Base-by-base conservation (phyloP, 2,329 filamentous ascomycete genomes). In the Aspergillus transmontanensis region DNA sequence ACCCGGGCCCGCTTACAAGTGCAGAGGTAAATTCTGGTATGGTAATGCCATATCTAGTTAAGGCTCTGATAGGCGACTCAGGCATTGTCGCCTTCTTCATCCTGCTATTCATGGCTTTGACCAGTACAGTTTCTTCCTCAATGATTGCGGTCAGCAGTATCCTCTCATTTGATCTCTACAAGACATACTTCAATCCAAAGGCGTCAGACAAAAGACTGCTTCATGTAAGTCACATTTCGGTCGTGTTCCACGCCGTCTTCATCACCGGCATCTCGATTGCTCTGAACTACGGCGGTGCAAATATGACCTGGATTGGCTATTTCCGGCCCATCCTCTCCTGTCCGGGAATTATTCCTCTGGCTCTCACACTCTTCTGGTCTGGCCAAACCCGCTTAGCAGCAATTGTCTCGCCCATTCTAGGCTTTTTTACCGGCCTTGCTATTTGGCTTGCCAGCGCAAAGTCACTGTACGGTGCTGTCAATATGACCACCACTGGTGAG, bases 131-230 rank as follows among this genome's bases (percentile, higher is more conserved):
- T 0, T 83, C 81, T 0, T 83, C 83, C 0, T 81, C 78, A 5
- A 81, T 84, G 76, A 84, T 85, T 55, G 83, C 83, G 1, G 82
- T 84, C 26, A 82, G 79, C 72, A 82, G 79, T 61, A 84, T 85
- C 50, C 71, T 84, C 9, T 82, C 81, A 6, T 80, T 83, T 57
- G 82, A 85, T 64, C 68, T 84, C n/a, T 85, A 81, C 71, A 79
- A 80, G 56, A 84, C 81, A 4, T 85, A 85, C 64, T 75, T 84
- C 73, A 81, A 84, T 62, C 80, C 81, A 0, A 69, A 73, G 10
- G 82, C 82, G 0, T 77, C 75, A 1, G 81, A 84, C 66, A 74
- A 75, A 39, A 73, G 76, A 39, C 74, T 80, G 0, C 71, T 85
- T 3, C 69, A 73, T 19, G 78, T 82, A 32, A 84, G 82, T 53